Evolutionary conservation across 192 early-diverging fungal species (phyloP).

Genomic region (Phlyctochytrium bullatum): DNA sequence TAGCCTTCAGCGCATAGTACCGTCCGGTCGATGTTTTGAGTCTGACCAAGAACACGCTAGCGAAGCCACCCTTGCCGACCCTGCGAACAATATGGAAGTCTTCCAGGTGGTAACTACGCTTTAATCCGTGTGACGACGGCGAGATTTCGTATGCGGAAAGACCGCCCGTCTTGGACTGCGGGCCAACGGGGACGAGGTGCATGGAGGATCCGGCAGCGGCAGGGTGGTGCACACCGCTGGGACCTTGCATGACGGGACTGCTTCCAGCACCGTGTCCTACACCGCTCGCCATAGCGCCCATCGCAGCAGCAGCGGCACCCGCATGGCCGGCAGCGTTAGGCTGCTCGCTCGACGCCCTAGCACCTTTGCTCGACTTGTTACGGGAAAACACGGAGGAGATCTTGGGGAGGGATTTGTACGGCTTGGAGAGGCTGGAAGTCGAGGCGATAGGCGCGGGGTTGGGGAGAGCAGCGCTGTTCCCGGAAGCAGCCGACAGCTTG

Average conservation of each 20-base stretch:
- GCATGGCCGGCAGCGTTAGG: neutral
- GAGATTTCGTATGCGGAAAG: conserved; percentile 53
- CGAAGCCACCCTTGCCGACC: conserved; percentile 57
- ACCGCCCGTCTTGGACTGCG: conserved; percentile 22
- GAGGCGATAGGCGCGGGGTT: neutral
- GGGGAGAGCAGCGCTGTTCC: neutral
- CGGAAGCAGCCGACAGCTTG: neutral
- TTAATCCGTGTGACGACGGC: conserved; percentile 15
- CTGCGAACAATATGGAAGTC: conserved; percentile 48
- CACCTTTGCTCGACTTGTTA: conserved; percentile 11
- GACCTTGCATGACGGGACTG: neutral
- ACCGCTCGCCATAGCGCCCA: neutral
- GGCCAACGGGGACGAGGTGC: neutral
- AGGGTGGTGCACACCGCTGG: neutral
- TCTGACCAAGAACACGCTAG: conserved; percentile 49
- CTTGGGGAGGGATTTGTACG: conserved; percentile 25
- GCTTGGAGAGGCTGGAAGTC: conserved; percentile 11
- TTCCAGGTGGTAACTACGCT: conserved; percentile 38
- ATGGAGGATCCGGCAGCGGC: neutral
- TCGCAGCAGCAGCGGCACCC: neutral
- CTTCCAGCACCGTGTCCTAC: neutral
- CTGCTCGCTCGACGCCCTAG: conserved; percentile 14
- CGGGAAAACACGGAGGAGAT: conserved; percentile 26
- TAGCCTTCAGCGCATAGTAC: conserved; percentile 58
- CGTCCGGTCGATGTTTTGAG: conserved; percentile 44